Evolutionary conservation across 2,329 filamentous ascomycete species (phyloP).

Genomic region (Trichoderma aggressivum): DNA sequence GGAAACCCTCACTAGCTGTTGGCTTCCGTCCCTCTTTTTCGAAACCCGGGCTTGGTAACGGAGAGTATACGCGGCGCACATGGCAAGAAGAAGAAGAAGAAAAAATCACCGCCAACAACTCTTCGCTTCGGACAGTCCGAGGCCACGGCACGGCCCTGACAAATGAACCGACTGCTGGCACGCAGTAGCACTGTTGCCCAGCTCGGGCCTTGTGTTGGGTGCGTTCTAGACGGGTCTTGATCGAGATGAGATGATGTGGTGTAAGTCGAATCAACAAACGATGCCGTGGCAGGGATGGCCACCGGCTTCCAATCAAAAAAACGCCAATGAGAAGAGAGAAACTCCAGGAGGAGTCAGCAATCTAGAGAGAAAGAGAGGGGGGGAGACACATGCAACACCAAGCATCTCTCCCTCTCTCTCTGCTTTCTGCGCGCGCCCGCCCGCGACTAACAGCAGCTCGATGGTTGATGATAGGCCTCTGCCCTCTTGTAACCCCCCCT

Average conservation of each 20-base stretch:
- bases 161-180: background rate
- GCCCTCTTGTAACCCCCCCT: background rate
- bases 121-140: slow-evolving; percentile 2
- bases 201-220: background rate
- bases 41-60: background rate
- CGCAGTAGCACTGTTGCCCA: background rate
- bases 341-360: background rate
- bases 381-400: background rate
- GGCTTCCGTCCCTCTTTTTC: background rate
- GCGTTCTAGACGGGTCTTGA: background rate
- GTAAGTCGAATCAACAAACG: slow-evolving; percentile 5
- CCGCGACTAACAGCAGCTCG: background rate
- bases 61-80: background rate
- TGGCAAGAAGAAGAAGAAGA: background rate
- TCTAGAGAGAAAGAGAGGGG: background rate
- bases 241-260: slow-evolving; percentile 12
- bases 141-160: slow-evolving; percentile 11
- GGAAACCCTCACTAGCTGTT: background rate
- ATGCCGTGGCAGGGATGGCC: background rate
- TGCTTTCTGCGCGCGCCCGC: background rate
- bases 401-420: background rate
- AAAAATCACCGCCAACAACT: background rate
- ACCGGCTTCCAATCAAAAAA: background rate
- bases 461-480: background rate
- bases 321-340: background rate